phyloP scores from a whole-genome alignment of 176 grass and related monocot species.

The Zizania latifolia region DNA sequence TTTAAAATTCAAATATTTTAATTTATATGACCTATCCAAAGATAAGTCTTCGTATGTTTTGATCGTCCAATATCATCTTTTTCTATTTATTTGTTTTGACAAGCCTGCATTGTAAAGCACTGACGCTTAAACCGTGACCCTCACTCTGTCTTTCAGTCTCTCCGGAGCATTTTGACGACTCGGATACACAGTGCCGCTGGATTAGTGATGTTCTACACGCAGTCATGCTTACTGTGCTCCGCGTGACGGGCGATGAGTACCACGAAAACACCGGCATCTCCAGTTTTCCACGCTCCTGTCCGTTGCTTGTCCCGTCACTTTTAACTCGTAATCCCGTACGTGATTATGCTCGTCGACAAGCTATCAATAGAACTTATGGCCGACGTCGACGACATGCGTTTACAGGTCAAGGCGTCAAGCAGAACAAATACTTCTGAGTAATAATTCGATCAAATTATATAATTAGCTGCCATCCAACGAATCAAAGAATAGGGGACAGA shows the following conservation, averaged over 20 bases:
- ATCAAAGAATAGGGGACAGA: conserved; percentile 47
- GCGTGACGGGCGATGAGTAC: neutral
- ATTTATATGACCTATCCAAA: too few relatives aligned
- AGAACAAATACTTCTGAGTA: neutral
- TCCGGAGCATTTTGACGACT: too few relatives aligned
- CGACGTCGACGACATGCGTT: neutral
- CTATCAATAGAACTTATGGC: neutral
- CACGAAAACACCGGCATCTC: conserved; percentile 6
- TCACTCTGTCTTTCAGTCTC: too few relatives aligned
- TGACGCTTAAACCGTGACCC: too few relatives aligned
- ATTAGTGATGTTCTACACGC: too few relatives aligned
- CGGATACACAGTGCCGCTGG: too few relatives aligned
- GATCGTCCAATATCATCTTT: too few relatives aligned
- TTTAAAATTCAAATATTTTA: too few relatives aligned
- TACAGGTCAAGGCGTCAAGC: neutral
- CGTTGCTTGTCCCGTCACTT: neutral
- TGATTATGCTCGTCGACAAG: conserved; percentile 16
- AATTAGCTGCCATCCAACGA: conserved; percentile 40
- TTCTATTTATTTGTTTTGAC: too few relatives aligned
- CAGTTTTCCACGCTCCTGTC: conserved; percentile 21
- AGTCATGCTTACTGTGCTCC: neutral
- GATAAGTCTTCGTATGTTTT: too few relatives aligned
- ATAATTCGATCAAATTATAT: neutral
- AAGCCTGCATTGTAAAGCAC: too few relatives aligned
- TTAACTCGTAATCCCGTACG: conserved; percentile 3